Evolutionary conservation across 2,329 filamentous ascomycete genomes (phyloP).

Genomic region (Sphaerulina musiva): DNA sequence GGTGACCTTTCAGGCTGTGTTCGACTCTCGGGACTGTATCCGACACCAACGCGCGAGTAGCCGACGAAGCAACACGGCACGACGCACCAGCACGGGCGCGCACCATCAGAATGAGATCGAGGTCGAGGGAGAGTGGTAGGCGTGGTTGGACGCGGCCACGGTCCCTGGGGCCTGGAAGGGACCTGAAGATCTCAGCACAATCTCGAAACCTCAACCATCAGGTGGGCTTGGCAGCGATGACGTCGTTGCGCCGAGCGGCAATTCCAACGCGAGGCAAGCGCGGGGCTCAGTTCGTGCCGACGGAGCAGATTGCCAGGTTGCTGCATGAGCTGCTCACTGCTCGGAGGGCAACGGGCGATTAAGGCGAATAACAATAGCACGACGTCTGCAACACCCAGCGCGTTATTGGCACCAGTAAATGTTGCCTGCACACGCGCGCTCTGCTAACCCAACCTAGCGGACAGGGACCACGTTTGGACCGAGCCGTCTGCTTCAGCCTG

Average conservation of each 20-base stretch:
- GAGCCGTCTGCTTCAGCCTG: slow-evolving; percentile 14
- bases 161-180: neutral
- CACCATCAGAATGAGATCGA: too few relatives aligned
- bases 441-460: slow-evolving; percentile 3
- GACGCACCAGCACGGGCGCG: too few relatives aligned
- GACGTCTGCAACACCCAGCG: slow-evolving; percentile 1
- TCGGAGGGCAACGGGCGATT: slow-evolving; percentile 8
- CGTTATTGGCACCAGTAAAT: slow-evolving; percentile 8
- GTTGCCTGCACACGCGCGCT: slow-evolving; percentile 7
- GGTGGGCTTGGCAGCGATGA: neutral
- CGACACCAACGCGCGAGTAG: too few relatives aligned
- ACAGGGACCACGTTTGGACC: slow-evolving; percentile 9
- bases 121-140: too few relatives aligned
- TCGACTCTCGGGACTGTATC: too few relatives aligned
- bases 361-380: slow-evolving; percentile 8
- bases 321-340: slow-evolving; percentile 2
- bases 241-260: slow-evolving; percentile 1
- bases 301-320: neutral
- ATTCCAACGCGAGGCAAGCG: neutral
- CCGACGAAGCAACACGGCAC: neutral
- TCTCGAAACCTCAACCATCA: neutral
- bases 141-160: neutral
- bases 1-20: too few relatives aligned
- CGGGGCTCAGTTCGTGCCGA: neutral
- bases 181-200: neutral